A percentile compares a stretch with the other conserved stretches of the same genome.
Conservation (phyloP, 345 rosid species). For the Syzygium aqueum region DNA sequence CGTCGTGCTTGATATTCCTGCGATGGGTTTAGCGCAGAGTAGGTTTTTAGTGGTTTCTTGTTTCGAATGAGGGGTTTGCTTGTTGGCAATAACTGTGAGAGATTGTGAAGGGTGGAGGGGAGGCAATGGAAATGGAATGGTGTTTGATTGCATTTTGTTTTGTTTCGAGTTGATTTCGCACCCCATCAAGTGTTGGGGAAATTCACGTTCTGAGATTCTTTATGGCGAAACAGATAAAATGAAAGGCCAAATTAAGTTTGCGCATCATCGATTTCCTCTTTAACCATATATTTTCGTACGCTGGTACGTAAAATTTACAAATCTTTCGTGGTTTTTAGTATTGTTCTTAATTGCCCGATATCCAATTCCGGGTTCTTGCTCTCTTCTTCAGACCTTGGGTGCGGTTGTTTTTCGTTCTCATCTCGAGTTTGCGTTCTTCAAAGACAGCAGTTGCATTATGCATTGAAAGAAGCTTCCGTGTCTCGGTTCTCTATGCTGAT, state of each 20-base stretch:
- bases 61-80: background rate
- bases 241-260: background rate
- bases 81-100: background rate
- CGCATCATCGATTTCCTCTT: background rate
- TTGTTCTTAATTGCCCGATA: background rate
- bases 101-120: background rate
- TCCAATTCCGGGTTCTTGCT: background rate
- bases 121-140: background rate
- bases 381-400: background rate
- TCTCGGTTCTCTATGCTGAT: background rate
- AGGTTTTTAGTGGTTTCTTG: background rate
- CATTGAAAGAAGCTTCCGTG: background rate
- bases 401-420: background rate
- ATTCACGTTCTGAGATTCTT: background rate
- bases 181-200: background rate
- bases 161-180: background rate
- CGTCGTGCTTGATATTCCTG: background rate
- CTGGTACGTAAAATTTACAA: background rate
- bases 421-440: background rate
- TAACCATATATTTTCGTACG: background rate
- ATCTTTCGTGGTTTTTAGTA: background rate
- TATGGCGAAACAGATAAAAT: background rate
- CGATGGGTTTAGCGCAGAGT: background rate
- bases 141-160: background rate
- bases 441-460: background rate